Evolutionary conservation across 2,329 filamentous ascomycete genomes (phyloP).

Genomic region (Chrysosporium queenslandicum): DNA sequence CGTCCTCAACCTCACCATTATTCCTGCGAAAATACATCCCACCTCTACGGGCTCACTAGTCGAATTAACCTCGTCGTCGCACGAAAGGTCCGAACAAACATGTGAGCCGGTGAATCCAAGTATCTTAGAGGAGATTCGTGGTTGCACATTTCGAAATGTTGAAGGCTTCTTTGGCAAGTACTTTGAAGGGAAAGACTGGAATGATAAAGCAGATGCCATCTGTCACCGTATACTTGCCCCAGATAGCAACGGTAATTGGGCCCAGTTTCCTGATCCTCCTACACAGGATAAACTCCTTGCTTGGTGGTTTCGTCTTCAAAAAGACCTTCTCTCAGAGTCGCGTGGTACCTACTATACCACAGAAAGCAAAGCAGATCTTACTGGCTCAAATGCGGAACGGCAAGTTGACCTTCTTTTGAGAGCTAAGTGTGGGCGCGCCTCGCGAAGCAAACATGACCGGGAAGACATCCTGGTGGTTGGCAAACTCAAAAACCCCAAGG

Average conservation of each 20-base stretch:
- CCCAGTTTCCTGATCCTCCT: slow-evolving; percentile 15
- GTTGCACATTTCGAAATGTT: slow-evolving; percentile 17
- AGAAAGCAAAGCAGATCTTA: slow-evolving; percentile 4
- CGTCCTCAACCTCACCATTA: slow-evolving; percentile 2
- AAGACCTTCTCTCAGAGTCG: slow-evolving; percentile 14
- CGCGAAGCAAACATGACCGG: slow-evolving; percentile 15
- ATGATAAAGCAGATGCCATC: slow-evolving; percentile 3
- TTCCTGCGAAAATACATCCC: slow-evolving; percentile 8
- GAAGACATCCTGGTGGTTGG: slow-evolving; percentile 18
- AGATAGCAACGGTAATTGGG: slow-evolving; percentile 8
- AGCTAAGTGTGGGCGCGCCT: neutral
- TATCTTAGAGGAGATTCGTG: slow-evolving; percentile 18
- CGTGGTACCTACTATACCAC: slow-evolving; percentile 13
- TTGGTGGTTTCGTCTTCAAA: slow-evolving; percentile 18
- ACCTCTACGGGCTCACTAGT: slow-evolving; percentile 11
- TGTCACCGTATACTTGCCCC: slow-evolving; percentile 1
- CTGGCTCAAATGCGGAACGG: slow-evolving; percentile 14
- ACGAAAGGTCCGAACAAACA: slow-evolving; percentile 18
- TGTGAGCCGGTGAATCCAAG: slow-evolving; percentile 14
- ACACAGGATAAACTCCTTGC: slow-evolving; percentile 10
- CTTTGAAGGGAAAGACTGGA: slow-evolving; percentile 20
- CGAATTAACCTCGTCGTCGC: slow-evolving; percentile 11
- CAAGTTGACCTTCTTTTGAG: slow-evolving; percentile 19
- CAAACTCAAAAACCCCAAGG: slow-evolving; percentile 16
- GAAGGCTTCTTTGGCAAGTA: slow-evolving; percentile 19